phyloP scores from a whole-genome alignment of 768 basidiomycete genomes.

The Russula sp. region DNA sequence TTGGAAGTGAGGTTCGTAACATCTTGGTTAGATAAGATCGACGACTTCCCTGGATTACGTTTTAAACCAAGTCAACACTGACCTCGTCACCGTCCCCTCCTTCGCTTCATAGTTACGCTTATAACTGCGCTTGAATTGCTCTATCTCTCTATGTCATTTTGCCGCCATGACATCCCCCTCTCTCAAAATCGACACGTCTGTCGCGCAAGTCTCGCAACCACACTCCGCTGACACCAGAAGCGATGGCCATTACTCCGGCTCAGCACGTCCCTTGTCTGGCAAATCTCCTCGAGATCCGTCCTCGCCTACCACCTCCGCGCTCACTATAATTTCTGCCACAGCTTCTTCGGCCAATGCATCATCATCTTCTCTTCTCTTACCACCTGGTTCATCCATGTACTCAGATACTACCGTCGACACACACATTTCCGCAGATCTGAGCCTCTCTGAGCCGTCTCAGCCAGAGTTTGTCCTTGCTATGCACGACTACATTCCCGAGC shows the following conservation, averaged over 20 bases:
- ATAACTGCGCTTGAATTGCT: slow-evolving; percentile 10
- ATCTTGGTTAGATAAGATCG: slow-evolving; percentile 1
- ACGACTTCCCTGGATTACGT: neutral
- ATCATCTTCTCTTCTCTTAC: slow-evolving; percentile 24
- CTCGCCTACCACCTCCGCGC: slow-evolving; percentile 17
- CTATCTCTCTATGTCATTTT: slow-evolving; percentile 19
- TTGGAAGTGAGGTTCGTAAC: slow-evolving; percentile 3
- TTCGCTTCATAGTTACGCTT: neutral
- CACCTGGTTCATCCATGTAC: slow-evolving; percentile 25
- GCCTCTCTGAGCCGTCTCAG: slow-evolving; percentile 8
- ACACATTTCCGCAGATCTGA: slow-evolving; percentile 14
- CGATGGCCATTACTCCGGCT: slow-evolving; percentile 5
- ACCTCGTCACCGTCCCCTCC: neutral
- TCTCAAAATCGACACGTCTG: slow-evolving; percentile 31
- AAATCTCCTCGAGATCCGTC: slow-evolving; percentile 16
- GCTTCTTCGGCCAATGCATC: slow-evolving; percentile 22
- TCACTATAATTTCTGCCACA: slow-evolving; percentile 13
- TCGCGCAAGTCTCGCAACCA: slow-evolving; percentile 21
- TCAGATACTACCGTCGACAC: slow-evolving; percentile 22
- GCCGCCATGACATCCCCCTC: slow-evolving; percentile 25
- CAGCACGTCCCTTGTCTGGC: slow-evolving; percentile 12
- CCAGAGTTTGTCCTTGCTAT: slow-evolving; percentile 83
- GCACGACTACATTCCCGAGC: slow-evolving; percentile 79
- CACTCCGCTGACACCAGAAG: slow-evolving; percentile 20
- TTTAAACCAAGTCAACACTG: neutral